Percentiles rank a stretch among this genome's conserved stretches.
Evolutionary conservation across 164 flowering plant species (phyloP).

Genomic region (Stephania japonica): DNA sequence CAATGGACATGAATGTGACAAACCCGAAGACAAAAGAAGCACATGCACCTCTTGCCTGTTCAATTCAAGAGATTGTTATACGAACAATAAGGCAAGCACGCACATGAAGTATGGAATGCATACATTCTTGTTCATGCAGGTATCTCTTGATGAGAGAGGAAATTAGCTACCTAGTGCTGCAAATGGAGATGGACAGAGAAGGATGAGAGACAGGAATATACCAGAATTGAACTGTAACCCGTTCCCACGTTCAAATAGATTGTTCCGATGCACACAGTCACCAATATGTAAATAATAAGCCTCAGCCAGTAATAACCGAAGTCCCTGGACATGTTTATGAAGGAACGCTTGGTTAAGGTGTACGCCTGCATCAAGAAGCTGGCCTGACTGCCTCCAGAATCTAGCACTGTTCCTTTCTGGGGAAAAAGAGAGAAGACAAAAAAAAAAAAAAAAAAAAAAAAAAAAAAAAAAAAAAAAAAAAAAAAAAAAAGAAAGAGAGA

Average conservation of each 20-base stretch:
- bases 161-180: background rate
- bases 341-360: constrained; percentile 80
- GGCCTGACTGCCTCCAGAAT: constrained; percentile 90
- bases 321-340: constrained; percentile 92
- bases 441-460: background rate
- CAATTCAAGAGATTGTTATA: background rate
- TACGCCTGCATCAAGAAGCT: constrained; percentile 82
- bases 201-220: constrained; percentile 18
- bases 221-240: constrained; percentile 73
- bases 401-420: constrained; percentile 91
- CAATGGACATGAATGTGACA: constrained; percentile 97
- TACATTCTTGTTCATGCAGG: background rate
- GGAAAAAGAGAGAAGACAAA: constrained; percentile 12
- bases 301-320: constrained; percentile 97
- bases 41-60: constrained; percentile 92
- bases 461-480: constrained; percentile 9
- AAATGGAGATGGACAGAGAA: background rate
- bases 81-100: background rate
- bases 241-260: constrained; percentile 81
- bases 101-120: background rate
- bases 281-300: constrained; percentile 75
- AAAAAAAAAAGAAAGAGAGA: background rate
- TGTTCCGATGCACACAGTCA: constrained; percentile 87
- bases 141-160: background rate
- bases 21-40: constrained; percentile 91